A percentile compares a stretch with the other conserved stretches of the same genome.
phyloP scores from a whole-genome alignment of 2,329 filamentous ascomycete species.

The Cadophora sp. region DNA sequence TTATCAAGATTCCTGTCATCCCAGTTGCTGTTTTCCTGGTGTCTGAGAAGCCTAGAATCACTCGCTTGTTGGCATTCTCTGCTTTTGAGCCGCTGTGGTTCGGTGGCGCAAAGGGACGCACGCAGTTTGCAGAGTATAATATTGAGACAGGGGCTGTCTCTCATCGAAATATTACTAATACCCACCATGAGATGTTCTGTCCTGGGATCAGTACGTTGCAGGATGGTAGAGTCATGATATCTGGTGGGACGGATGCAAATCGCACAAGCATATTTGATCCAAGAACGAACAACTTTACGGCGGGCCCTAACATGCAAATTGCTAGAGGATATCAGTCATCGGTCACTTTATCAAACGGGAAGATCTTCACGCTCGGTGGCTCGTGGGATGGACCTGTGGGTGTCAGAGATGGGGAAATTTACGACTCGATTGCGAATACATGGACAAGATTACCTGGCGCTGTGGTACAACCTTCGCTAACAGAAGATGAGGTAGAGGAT shows the following conservation, averaged over 20 bases:
- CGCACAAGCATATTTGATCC: background rate
- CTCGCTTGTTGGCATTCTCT: background rate
- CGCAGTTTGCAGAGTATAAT: background rate
- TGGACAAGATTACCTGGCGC: too few relatives aligned
- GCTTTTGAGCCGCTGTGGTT: constrained; percentile 6
- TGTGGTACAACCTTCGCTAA: too few relatives aligned
- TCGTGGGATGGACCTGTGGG: constrained; percentile 1
- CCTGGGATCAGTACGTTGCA: background rate
- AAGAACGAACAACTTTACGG: too few relatives aligned
- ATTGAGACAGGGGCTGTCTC: constrained; percentile 1
- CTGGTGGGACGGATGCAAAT: background rate
- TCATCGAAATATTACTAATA: background rate
- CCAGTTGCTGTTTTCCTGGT: constrained; percentile 5
- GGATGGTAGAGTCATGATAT: background rate
- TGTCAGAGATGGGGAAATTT: background rate
- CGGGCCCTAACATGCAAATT: too few relatives aligned
- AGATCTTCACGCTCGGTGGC: background rate
- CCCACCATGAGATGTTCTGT: constrained; percentile 1
- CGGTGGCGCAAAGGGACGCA: background rate
- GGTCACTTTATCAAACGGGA: background rate
- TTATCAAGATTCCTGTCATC: constrained; percentile 1
- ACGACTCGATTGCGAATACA: background rate
- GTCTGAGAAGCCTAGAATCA: constrained; percentile 1
- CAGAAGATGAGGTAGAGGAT: too few relatives aligned
- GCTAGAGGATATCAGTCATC: too few relatives aligned